These are phyloP conservation scores for Penicillium sp. DNA, from an alignment of 2,329 filamentous ascomycete species.

Conservation along the genomic window DNA sequence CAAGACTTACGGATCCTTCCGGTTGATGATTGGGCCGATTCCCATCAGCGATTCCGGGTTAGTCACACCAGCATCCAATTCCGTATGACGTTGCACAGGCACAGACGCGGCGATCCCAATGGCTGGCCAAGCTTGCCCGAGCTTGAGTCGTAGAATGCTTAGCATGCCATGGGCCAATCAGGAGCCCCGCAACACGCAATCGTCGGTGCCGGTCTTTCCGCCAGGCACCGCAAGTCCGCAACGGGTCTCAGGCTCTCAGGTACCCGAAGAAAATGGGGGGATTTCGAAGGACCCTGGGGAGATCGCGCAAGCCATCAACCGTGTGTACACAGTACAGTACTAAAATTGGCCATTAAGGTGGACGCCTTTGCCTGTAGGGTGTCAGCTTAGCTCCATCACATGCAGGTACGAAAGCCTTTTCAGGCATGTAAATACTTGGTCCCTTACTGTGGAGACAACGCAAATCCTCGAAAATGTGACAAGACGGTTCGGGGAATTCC, in stretches of 20 bases:
- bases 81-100: conserved; percentile 28
- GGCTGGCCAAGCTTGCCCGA: conserved; percentile 18
- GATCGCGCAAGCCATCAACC: not conserved
- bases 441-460: conserved; percentile 14
- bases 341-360: not conserved
- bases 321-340: not conserved
- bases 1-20: conserved; percentile 16
- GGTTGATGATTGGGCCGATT: conserved; percentile 26
- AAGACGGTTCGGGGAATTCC: conserved; percentile 23
- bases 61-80: conserved; percentile 15
- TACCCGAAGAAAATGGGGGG: conserved; percentile 3
- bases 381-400: conserved; percentile 13
- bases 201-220: conserved; percentile 17
- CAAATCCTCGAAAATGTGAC: conserved; percentile 25
- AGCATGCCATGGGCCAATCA: conserved; percentile 28
- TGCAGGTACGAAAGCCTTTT: conserved; percentile 18
- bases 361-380: conserved; percentile 8
- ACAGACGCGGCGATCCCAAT: conserved; percentile 17
- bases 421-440: conserved; percentile 6
- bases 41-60: conserved; percentile 22
- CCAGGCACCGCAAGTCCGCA: conserved; percentile 8
- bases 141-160: conserved; percentile 30
- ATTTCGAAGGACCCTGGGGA: not conserved
- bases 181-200: conserved; percentile 26
- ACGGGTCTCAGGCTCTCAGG: conserved; percentile 2